Base-by-base conservation (phyloP, 257 asterid species). In the Nicotiana sylvestris region DNA sequence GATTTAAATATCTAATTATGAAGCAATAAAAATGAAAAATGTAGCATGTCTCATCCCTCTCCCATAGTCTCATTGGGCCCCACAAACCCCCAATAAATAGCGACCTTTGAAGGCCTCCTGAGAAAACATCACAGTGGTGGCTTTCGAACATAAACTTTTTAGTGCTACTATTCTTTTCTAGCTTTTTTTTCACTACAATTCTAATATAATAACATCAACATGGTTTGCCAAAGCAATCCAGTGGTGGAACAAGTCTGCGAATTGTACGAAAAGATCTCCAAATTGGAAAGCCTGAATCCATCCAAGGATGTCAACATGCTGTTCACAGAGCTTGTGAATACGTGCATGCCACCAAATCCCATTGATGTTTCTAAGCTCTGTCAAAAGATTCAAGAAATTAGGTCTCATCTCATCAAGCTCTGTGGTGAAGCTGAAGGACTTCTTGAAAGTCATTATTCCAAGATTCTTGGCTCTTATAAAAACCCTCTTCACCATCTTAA, bases 361-460 rank as follows among this genome's bases (percentile, higher is more conserved):
- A 85, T 95, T 69, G 98, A 95, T 85, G 95, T 94, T 76, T 66
- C 97, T 0, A 92, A 92, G 13, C 90, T 92, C 0, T 91, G 97
- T 85, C 27, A 88, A 25, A 81, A 82, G 16, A 86, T 91, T 80
- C 98, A 93, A 80, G 88, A 88, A 55, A 90, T 92, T 66, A 81
- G 97, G 37, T 81, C 87, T 3, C 87, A 91, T 3, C 97, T 95
- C 81, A 95, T 95, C 58, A 57, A 29, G 29, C 90, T 93, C 13
- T 91, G 96, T 85, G 98, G 94, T 61, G 86, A 81, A 16, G 98
- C 99, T 4, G 99, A 95, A 84, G 95, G 95, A 15, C 90, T 89
- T 12, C 85, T 95, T 7, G 99, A 95, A 77, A 80, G 70, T 12
- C 99, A 93, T 82, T 91, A 82, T 88, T 87, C 98, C 9, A 76